Evolutionary conservation across 78 protist genomes (phyloP), one percentile per base, ranked within the genome.

Genomic region (Dictyostelium discoideum): DNA sequence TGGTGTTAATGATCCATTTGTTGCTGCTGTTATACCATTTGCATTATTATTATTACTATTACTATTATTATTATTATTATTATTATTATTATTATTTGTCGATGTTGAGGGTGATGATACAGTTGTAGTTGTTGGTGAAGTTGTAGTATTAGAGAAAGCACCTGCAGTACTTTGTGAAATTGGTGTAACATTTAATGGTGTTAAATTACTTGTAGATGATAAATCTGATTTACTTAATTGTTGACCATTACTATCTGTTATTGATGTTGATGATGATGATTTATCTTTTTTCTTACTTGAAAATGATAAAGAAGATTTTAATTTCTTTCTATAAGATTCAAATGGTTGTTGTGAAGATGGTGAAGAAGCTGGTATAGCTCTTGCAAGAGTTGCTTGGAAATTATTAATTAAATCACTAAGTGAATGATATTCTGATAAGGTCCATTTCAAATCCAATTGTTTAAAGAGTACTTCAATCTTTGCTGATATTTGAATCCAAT

Each of bases 401-500:
- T 65, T 37, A n/a, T 74, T 8, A 50, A 90, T 42, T 22, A 90
- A 50, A 67, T 90, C 95, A 10, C 44, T 39, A 0, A 90, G 37
- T 3, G 86, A 72, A 11, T 90, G 95, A 78, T 86, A 90, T 72
- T 90, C 87, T 11, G 95, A 67, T n/a, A 90, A 22, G 3, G 76
- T 90, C 95, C 95, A 90, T 29, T 72, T 63, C 18, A 90, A 50
- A 80, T 90, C 73, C 1, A 90, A 32, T 18, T 22, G 29, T 40
- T 85, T 69, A 26, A 90, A 37, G 3, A 90, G 26, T 32, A 90
- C 26, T n/a, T 90, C 95, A 5, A 90, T 80, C 54, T 90, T 90
- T 40, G 95, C 95, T 20, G 83, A 81, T 2, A 90, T 3, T 82
- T 90, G 95, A 29, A 73, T 67, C 95, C 94, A 90, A 90, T 90